A percentile compares a stretch with the other conserved stretches of the same genome.
These are phyloP conservation scores for Colletotrichum incanum DNA, from an alignment of 2,329 filamentous ascomycete genomes.

Conservation along the genomic window DNA sequence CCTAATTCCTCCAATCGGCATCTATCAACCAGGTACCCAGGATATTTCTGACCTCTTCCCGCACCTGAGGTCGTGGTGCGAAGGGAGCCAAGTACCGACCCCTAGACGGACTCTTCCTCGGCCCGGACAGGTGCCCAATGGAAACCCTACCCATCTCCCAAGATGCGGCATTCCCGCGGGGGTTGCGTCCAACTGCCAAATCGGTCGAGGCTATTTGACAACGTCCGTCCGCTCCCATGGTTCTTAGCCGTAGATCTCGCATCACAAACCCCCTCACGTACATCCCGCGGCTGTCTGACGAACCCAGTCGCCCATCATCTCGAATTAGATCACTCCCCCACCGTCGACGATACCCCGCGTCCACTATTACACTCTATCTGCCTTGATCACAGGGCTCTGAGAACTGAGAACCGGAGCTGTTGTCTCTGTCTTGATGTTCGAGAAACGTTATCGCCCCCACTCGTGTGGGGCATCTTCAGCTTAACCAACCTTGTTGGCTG, in stretches of 20 bases:
- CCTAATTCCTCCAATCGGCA: neutral
- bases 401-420: neutral
- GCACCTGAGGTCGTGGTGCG: neutral
- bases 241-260: constrained; percentile 32
- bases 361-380: constrained; percentile 3
- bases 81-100: neutral
- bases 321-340: constrained; percentile 37
- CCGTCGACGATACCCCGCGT: constrained; percentile 28
- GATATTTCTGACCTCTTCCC: neutral
- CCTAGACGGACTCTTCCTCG: constrained; percentile 1
- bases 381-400: neutral
- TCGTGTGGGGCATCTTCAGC: constrained; percentile 15
- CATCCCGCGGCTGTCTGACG: constrained; percentile 30
- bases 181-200: constrained; percentile 16
- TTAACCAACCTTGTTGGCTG: constrained; percentile 8
- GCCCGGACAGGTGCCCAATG: neutral
- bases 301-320: constrained; percentile 41
- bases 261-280: constrained; percentile 26
- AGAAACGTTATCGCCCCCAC: constrained; percentile 25
- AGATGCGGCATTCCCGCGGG: constrained; percentile 17
- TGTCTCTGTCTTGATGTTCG: constrained; percentile 13
- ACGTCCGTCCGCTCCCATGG: constrained; percentile 32
- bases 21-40: neutral
- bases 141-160: neutral
- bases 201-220: constrained; percentile 25